A percentile compares a stretch with the other conserved stretches of the same genome.
Evolutionary conservation across 495 filamentous ascomycete genomes (phyloP).

Genomic region (Coniosporium apollinis): DNA sequence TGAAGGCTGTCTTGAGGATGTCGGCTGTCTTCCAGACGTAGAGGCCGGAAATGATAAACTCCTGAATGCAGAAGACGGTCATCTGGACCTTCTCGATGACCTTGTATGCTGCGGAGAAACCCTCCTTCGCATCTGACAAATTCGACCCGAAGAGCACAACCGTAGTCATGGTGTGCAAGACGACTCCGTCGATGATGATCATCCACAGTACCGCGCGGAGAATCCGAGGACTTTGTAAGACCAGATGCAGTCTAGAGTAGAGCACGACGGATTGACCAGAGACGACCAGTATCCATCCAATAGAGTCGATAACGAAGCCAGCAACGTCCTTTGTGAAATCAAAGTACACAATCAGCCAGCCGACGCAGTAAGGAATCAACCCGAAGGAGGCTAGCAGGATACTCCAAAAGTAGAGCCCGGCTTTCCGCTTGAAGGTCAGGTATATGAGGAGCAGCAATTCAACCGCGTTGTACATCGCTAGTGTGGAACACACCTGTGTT

Average conservation of each 20-base stretch:
- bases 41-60: slow-evolving; percentile 13
- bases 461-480: slow-evolving; percentile 10
- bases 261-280: slow-evolving; percentile 17
- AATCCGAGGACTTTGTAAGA: slow-evolving; percentile 2
- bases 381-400: slow-evolving; percentile 13
- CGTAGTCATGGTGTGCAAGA: slow-evolving; percentile 9
- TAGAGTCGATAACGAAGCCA: slow-evolving; percentile 3
- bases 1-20: neutral
- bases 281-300: slow-evolving; percentile 14
- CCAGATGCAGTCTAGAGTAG: slow-evolving; percentile 13
- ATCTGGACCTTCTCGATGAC: slow-evolving; percentile 13
- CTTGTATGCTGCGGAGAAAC: slow-evolving; percentile 4
- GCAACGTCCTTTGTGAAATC: neutral
- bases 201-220: slow-evolving; percentile 10
- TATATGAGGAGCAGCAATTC: slow-evolving; percentile 12
- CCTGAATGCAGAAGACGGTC: slow-evolving; percentile 13
- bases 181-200: slow-evolving; percentile 12
- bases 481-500: neutral
- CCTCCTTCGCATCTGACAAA: neutral
- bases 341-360: slow-evolving; percentile 11
- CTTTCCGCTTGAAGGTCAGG: slow-evolving; percentile 13
- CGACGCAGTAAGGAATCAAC: slow-evolving; percentile 11
- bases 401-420: slow-evolving; percentile 13
- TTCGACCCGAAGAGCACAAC: slow-evolving; percentile 6
- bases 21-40: slow-evolving; percentile 10